phyloP scores from a whole-genome alignment of 2,329 filamentous ascomycete genomes.

The Hymenotorrendiella dingleyae region DNA sequence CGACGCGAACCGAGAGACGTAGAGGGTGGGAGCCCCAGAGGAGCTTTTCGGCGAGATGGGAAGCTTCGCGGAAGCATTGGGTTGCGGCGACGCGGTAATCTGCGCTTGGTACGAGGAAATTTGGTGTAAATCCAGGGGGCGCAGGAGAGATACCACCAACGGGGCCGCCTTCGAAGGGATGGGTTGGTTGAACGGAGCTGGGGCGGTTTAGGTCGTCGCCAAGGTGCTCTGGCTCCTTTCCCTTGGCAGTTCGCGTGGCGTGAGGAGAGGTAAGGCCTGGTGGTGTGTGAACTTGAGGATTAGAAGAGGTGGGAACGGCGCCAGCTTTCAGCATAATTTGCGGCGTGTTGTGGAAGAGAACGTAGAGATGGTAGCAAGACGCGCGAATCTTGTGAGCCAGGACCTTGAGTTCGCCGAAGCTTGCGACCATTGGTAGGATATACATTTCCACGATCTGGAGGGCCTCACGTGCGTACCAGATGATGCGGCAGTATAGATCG shows the following conservation, averaged over 20 bases:
- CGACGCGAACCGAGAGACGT: constrained; percentile 81
- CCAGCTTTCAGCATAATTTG: constrained; percentile 42
- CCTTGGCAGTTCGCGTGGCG: constrained; percentile 24
- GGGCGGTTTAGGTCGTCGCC: constrained; percentile 19
- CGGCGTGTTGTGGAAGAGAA: constrained; percentile 90
- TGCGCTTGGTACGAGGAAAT: constrained; percentile 72
- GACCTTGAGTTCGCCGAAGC: constrained; percentile 78
- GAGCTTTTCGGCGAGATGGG: constrained; percentile 64
- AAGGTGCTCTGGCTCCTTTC: constrained; percentile 24
- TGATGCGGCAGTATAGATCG: constrained; percentile 81
- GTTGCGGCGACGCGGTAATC: constrained; percentile 82
- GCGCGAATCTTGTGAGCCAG: constrained; percentile 87
- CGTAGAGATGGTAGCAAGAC: constrained; percentile 94
- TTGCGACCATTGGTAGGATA: constrained; percentile 76
- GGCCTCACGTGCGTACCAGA: constrained; percentile 93
- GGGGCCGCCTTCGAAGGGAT: constrained; percentile 35
- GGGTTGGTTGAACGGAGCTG: constrained; percentile 29
- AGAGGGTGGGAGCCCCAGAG: constrained; percentile 87
- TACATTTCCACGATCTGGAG: constrained; percentile 82
- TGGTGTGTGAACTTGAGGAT: constrained; percentile 34
- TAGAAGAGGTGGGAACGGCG: no score
- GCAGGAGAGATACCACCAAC: constrained; percentile 40
- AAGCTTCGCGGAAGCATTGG: constrained; percentile 73
- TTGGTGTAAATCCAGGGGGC: constrained; percentile 44
- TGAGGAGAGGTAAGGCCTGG: constrained; percentile 29